These are phyloP conservation scores for Emericellopsis cladophorae DNA, from an alignment of 2,329 filamentous ascomycete genomes.

Conservation along the genomic window DNA sequence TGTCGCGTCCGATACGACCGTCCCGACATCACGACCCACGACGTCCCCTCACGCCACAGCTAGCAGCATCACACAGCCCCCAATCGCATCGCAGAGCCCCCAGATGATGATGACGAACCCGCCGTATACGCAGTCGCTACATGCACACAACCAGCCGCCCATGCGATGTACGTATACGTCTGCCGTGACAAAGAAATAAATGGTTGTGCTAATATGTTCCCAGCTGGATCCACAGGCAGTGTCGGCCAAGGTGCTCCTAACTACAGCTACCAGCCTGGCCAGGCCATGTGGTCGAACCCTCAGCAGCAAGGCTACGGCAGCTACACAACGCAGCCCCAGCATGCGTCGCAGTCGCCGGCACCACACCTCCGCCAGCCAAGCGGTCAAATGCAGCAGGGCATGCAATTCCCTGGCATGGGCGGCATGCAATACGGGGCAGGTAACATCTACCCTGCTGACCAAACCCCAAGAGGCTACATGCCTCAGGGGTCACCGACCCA, in stretches of 20 bases:
- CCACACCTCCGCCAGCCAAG: constrained; percentile 47
- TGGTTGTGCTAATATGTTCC: constrained; percentile 51
- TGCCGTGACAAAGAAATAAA: constrained; percentile 51
- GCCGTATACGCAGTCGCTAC: constrained; percentile 58
- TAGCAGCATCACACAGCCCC: constrained; percentile 41
- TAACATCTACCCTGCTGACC: constrained; percentile 45
- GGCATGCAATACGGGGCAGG: constrained; percentile 43
- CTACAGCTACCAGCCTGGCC: constrained; percentile 51
- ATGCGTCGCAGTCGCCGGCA: constrained; percentile 42
- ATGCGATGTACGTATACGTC: constrained; percentile 53
- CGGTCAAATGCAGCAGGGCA: constrained; percentile 42
- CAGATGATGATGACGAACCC: constrained; percentile 54
- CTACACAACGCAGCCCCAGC: constrained; percentile 37
- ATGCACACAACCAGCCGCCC: constrained; percentile 60
- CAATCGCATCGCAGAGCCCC: constrained; percentile 47
- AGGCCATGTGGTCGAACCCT: constrained; percentile 52
- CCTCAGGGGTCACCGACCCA: constrained; percentile 42
- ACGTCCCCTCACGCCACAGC: constrained; percentile 46
- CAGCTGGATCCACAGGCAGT: constrained; percentile 37
- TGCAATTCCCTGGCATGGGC: constrained; percentile 53
- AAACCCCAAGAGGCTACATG: constrained; percentile 56
- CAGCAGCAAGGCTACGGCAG: constrained; percentile 47
- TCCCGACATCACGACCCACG: constrained; percentile 37
- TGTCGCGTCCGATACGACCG: constrained; percentile 27
- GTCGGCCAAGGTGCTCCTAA: constrained; percentile 38